phyloP scores from a whole-genome alignment of 805 yeast genomes.

The Scheffersomyces spartinae region DNA sequence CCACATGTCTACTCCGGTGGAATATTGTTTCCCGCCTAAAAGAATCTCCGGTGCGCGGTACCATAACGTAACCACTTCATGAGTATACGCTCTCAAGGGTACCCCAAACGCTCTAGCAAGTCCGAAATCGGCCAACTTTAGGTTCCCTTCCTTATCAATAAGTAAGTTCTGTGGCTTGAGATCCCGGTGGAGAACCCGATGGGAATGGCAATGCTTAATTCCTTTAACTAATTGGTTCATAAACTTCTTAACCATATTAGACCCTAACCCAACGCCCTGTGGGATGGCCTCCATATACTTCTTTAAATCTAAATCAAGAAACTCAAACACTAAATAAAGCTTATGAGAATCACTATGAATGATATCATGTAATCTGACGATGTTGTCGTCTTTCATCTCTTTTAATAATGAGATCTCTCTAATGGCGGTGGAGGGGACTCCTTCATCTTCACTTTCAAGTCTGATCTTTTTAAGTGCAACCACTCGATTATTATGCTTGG shows the following conservation, averaged over 20 bases:
- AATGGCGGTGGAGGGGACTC: constrained; percentile 97
- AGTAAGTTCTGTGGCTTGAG: constrained; percentile 92
- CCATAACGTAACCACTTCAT: constrained; percentile 97
- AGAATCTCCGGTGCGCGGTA: constrained; percentile 94
- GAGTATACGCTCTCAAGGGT: constrained; percentile 92
- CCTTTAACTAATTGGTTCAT: constrained; percentile 90
- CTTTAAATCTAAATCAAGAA: constrained; percentile 86
- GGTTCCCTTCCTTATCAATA: constrained; percentile 90
- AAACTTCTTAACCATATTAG: constrained; percentile 83
- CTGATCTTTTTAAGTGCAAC: constrained; percentile 95
- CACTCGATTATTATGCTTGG: constrained; percentile 78
- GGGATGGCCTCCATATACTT: constrained; percentile 95
- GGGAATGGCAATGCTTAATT: constrained; percentile 86
- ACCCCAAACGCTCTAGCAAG: constrained; percentile 96
- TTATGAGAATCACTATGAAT: constrained; percentile 92
- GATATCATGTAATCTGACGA: constrained; percentile 83
- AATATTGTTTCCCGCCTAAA: constrained; percentile 92
- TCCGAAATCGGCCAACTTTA: constrained; percentile 66
- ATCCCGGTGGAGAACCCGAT: constrained; percentile 89
- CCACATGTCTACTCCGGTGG: constrained; percentile 99
- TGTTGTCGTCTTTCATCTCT: constrained; percentile 88
- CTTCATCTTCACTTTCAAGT: constrained; percentile 93
- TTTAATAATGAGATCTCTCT: constrained; percentile 90
- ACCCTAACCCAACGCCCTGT: constrained; percentile 80
- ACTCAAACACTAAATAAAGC: constrained; percentile 86